Conservation (phyloP, 2,329 filamentous ascomycete species). For the Pseudogymnoascus pannorum region DNA sequence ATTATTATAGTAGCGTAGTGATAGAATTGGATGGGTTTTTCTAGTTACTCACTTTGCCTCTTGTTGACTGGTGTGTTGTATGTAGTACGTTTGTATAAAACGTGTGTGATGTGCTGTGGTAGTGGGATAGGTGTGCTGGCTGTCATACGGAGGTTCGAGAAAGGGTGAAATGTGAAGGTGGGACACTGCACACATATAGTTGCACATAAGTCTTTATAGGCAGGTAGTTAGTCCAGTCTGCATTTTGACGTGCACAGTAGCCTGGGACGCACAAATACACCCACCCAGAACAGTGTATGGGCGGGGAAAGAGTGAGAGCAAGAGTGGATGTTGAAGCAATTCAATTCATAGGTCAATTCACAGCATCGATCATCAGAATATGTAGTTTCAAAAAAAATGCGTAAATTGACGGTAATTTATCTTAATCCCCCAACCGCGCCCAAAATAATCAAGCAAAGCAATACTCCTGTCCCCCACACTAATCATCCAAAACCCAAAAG, state of each 20-base stretch:
- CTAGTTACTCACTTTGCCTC: background rate
- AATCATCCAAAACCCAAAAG: background rate
- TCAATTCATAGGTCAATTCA: background rate
- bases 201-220: no score
- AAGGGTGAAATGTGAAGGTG: background rate
- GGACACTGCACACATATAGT: no score
- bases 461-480: background rate
- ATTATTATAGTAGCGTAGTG: background rate
- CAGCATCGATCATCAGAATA: no score
- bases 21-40: background rate
- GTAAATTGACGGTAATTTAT: slow-evolving; percentile 2
- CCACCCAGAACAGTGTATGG: no score
- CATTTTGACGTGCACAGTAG: no score
- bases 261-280: no score
- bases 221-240: no score
- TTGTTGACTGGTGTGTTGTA: background rate
- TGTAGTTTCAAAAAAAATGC: slow-evolving; percentile 2
- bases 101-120: background rate
- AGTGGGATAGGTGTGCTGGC: background rate
- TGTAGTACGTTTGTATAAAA: background rate
- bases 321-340: background rate
- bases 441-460: background rate
- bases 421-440: background rate
- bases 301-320: background rate
- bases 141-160: background rate